A percentile compares a stretch with the other conserved stretches of the same genome.
phyloP scores from a whole-genome alignment of 2,329 filamentous ascomycete species.

The Fusarium abutilonis region DNA sequence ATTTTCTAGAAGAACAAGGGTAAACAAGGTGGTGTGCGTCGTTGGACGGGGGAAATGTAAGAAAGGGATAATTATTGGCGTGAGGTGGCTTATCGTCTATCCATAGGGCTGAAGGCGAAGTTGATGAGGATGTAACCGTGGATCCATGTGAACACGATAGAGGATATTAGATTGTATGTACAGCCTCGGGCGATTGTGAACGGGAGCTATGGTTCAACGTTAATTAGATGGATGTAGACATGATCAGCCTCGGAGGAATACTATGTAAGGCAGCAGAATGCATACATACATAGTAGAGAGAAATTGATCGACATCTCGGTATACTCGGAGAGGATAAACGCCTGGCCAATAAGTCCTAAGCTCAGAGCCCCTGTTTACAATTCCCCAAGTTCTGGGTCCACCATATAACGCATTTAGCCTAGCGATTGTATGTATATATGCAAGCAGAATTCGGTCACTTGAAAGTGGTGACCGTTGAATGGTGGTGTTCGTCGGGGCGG shows the following conservation, averaged over 20 bases:
- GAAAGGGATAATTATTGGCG: slow-evolving; percentile 5
- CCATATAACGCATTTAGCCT: slow-evolving; percentile 13
- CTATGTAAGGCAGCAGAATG: slow-evolving; percentile 22
- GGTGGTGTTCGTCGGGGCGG: slow-evolving; percentile 27
- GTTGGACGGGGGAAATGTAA: slow-evolving; percentile 7
- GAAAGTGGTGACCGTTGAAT: slow-evolving; percentile 7
- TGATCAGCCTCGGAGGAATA: not conserved
- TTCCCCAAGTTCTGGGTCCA: slow-evolving; percentile 15
- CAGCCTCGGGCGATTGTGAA: slow-evolving; percentile 32
- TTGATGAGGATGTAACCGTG: slow-evolving; percentile 9
- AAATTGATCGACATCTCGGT: slow-evolving; percentile 23
- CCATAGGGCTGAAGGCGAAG: slow-evolving; percentile 29
- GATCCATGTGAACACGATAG: not conserved
- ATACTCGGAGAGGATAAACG: slow-evolving; percentile 9
- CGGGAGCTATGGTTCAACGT: slow-evolving; percentile 10
- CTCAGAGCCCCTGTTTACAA: slow-evolving; percentile 7
- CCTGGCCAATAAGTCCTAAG: slow-evolving; percentile 11
- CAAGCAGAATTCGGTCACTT: slow-evolving; percentile 1
- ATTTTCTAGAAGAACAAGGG: slow-evolving; percentile 27
- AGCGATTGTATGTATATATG: slow-evolving; percentile 2
- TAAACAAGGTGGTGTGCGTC: slow-evolving; percentile 7
- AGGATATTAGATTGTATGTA: slow-evolving; percentile 8
- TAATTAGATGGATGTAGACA: not conserved
- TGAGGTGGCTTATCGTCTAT: slow-evolving; percentile 5
- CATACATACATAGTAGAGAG: not conserved